phyloP scores from a whole-genome alignment of 768 basidiomycete genomes.

The Daedalea quercina region DNA sequence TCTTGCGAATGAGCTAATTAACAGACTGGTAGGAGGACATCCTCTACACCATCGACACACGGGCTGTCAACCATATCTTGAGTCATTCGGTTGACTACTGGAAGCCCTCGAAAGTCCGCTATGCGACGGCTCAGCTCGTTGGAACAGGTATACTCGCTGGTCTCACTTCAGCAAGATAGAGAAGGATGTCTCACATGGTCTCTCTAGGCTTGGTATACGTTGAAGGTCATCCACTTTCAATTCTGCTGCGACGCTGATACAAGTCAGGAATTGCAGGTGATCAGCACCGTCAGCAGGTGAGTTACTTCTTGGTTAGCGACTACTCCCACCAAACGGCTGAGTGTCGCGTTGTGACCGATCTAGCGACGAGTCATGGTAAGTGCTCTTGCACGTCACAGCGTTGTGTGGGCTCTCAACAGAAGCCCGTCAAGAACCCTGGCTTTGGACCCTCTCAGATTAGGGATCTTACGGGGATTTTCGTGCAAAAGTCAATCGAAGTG shows the following conservation, averaged over 20 bases:
- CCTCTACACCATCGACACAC: constrained; percentile 36
- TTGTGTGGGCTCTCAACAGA: neutral
- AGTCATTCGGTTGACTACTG: constrained; percentile 48
- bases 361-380: neutral
- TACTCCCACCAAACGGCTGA: neutral
- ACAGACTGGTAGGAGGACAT: constrained; percentile 1
- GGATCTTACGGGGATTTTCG: constrained; percentile 48
- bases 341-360: neutral
- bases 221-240: constrained; percentile 23
- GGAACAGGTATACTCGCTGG: constrained; percentile 22
- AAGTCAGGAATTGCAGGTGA: neutral
- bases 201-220: constrained; percentile 40
- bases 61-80: constrained; percentile 59
- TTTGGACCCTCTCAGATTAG: constrained; percentile 56
- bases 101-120: constrained; percentile 40
- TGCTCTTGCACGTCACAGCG: neutral
- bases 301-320: neutral
- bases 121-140: constrained; percentile 33
- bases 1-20: neutral
- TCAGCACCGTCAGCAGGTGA: neutral
- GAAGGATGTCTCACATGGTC: no score
- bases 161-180: constrained; percentile 5
- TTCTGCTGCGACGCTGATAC: no score
- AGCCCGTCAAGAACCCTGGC: constrained; percentile 51
- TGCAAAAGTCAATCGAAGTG: constrained; percentile 48